A percentile compares a stretch with the other conserved stretches of the same genome.
Evolutionary conservation across 345 rosid species (phyloP).

Genomic region (Linum usitatissimum): DNA sequence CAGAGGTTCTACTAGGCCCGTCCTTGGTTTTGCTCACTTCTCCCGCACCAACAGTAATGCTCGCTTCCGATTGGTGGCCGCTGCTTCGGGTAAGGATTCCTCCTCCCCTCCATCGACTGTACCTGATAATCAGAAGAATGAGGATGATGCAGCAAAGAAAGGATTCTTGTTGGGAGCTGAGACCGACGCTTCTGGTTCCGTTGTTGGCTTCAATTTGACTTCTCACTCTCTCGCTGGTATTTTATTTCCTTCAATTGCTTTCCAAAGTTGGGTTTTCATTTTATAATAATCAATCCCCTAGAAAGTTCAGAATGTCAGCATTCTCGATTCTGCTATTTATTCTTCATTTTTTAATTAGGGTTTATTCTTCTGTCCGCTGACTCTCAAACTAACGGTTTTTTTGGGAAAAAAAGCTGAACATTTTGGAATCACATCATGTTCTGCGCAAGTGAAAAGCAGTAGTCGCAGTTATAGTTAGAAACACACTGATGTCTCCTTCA

Average conservation of each 20-base stretch:
- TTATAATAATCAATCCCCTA: not conserved
- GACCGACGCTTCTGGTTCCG: slow-evolving; percentile 52
- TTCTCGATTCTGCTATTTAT: slow-evolving; percentile 1
- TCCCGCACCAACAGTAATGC: slow-evolving; percentile 13
- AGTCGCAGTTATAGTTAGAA: too few species aligned
- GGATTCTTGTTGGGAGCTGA: slow-evolving; percentile 38
- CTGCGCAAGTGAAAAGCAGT: not conserved
- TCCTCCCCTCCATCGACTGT: not conserved
- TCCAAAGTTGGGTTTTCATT: not conserved
- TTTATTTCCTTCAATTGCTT: not conserved
- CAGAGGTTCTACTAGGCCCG: slow-evolving; percentile 9
- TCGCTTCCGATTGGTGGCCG: slow-evolving; percentile 19
- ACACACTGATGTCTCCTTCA: too few species aligned
- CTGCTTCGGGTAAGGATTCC: slow-evolving; percentile 10
- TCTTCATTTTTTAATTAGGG: not conserved
- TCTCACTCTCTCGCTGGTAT: slow-evolving; percentile 18
- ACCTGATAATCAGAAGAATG: not conserved
- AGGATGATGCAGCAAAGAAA: slow-evolving; percentile 11
- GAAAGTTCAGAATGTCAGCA: not conserved
- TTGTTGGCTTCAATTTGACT: slow-evolving; percentile 51
- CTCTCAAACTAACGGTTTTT: not conserved
- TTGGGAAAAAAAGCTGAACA: not conserved
- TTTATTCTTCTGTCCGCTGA: not conserved
- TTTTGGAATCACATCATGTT: too few species aligned
- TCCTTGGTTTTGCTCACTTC: slow-evolving; percentile 22